phyloP scores from a whole-genome alignment of 164 flowering plant genomes.

The Stephania japonica region DNA sequence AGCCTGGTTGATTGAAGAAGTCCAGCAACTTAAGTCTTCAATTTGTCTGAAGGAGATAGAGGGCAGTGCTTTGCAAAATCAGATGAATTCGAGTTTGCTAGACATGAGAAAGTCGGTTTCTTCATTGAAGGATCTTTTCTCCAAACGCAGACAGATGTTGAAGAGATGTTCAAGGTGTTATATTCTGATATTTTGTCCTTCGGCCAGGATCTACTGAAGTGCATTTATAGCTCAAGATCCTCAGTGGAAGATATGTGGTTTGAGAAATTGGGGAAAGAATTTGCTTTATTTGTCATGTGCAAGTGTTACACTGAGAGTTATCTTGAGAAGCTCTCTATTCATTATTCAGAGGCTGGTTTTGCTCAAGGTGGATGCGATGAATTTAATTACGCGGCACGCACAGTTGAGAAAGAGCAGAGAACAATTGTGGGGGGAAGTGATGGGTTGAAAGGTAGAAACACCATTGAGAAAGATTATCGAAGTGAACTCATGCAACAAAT shows the following conservation, averaged over 20 bases:
- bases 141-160: slow-evolving; percentile 43
- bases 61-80: slow-evolving; percentile 30
- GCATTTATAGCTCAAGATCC: slow-evolving; percentile 32
- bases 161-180: slow-evolving; percentile 29
- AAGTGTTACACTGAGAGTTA: slow-evolving; percentile 32
- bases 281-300: slow-evolving; percentile 32
- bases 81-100: slow-evolving; percentile 21
- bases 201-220: slow-evolving; percentile 27
- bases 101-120: slow-evolving; percentile 37
- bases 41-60: slow-evolving; percentile 39
- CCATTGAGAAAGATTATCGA: slow-evolving; percentile 14
- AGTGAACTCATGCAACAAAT: background rate
- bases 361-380: slow-evolving; percentile 8
- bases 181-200: slow-evolving; percentile 34
- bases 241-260: slow-evolving; percentile 41
- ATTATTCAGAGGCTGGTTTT: slow-evolving; percentile 5
- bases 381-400: background rate
- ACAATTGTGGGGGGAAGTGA: slow-evolving; percentile 1
- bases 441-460: slow-evolving; percentile 1
- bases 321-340: slow-evolving; percentile 13
- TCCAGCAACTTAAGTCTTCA: slow-evolving; percentile 43
- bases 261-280: slow-evolving; percentile 35
- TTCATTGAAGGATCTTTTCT: slow-evolving; percentile 42
- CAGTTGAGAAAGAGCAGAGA: background rate
- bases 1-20: slow-evolving; percentile 45